phyloP scores from a whole-genome alignment of 768 basidiomycete genomes.

The Leccinum pellstonianum region DNA sequence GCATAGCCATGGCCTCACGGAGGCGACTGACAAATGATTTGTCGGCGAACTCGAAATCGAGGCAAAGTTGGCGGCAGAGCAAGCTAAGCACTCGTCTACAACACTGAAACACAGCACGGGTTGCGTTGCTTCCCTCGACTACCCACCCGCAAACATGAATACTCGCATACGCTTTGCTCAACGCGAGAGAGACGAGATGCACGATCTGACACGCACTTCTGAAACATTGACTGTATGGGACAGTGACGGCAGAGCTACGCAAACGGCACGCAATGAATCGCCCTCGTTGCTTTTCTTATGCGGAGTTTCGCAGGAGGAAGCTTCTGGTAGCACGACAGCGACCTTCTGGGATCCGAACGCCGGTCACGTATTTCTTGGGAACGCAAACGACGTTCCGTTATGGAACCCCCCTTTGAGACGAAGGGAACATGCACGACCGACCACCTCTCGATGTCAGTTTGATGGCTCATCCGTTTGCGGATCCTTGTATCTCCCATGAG shows the following conservation, averaged over 20 bases:
- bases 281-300: background rate
- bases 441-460: background rate
- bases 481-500: conserved; percentile 15
- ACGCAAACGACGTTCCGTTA: conserved; percentile 76
- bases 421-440: conserved; percentile 3
- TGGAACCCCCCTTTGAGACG: conserved; percentile 26
- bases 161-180: conserved; percentile 54
- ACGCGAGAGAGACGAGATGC: conserved; percentile 88
- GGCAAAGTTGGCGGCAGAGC: conserved; percentile 11
- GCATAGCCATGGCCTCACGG: conserved; percentile 29
- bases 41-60: conserved; percentile 26
- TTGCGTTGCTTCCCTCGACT: background rate
- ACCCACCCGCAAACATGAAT: conserved; percentile 3
- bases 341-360: conserved; percentile 52
- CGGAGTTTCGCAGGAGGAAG: conserved; percentile 17
- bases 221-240: conserved; percentile 61
- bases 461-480: conserved; percentile 10
- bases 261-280: conserved; percentile 8
- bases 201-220: conserved; percentile 77
- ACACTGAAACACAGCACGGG: background rate
- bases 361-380: conserved; percentile 79
- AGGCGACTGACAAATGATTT: conserved; percentile 31
- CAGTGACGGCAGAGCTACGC: conserved; percentile 11
- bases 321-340: conserved; percentile 35
- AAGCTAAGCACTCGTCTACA: background rate